Base-by-base conservation (phyloP, 176 grass and related monocot genomes). In the Ananas comosus region DNA sequence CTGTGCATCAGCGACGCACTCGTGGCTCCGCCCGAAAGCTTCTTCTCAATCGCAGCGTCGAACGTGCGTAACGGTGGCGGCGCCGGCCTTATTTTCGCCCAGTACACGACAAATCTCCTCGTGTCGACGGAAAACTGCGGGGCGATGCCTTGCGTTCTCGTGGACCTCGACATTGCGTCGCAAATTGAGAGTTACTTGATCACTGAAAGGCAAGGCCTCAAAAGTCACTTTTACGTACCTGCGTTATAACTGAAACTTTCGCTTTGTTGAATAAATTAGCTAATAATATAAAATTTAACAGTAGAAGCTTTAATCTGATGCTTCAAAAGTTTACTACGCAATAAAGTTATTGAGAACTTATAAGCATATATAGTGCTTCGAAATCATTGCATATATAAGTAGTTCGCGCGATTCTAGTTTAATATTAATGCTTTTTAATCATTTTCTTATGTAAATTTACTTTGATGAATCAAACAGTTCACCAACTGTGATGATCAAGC, bases 71-170 rank as follows among this genome's bases (percentile, higher is more conserved):
- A 28, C 33, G 72, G 16, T 12, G 63, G 72, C 1, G 74, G 27
- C 13, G 29, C 19, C 23, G 74, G 74, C 7, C 16, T 76, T 11
- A 76, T 76, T 7, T 47, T 66, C 14, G 50, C 16, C 10, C 24
- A 21, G 11, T 27, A 66, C 74, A 76, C 64, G 1, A 68, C 16
- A 16, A 48, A 76, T 27, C 67, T 2, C 63, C 51, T 0, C 2
- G 1, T 4, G 4, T 53, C 11, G 2, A 13, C 2, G 23, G 10
- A 16, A 10, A 23, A 24, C 51, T 0, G 2, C 2, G 51, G 64
- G n/a, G n/a, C n/a, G 13, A 10, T 68, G 24, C 28, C 65, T 3
- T 56, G 64, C 49, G 74, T 67, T 49, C 50, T 56, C 1, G 63
- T 68, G 0, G 74, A 76, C 74, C n/a, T 48, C 5, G 74, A 57